Base-by-base conservation (phyloP, 1,139 yeast genomes). In the Kazachstania sp. region DNA sequence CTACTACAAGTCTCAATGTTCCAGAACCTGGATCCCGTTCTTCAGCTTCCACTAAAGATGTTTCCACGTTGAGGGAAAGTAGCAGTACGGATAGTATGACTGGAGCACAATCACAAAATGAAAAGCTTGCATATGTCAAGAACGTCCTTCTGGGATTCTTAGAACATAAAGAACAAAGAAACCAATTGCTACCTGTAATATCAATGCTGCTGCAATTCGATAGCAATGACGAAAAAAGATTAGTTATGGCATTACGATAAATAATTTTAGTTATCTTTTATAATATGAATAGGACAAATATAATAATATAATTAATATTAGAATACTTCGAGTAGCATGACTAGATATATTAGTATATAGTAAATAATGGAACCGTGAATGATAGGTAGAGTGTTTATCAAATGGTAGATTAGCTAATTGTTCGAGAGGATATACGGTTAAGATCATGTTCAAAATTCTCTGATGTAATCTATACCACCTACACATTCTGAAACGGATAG, bases 81-180 rank as follows among this genome's bases (percentile, higher is more conserved):
- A 30, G 35, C 19, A 29, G 36, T 20, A 15, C 28, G 3, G 39
- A 30, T n/a, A 29, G 23, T 15, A n/a, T 18, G 7, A 20, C 35
- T n/a, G 59, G 54, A 39, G 43, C 54, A 4, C 64, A 63, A 26
- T 62, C 66, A 12, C 43, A 54, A 26, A 61, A 57, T 43, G 67
- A 63, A 34, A 79, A 83, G 57, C 71, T 83, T 29, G 86, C 92
- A 18, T 92, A 92, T 63, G 74, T 88, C 46, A 86, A 85, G 63
- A 92, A 92, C 61, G 97, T 92, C 2, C 67, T 92, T 18, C 69
- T 92, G 8, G 97, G 97, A 1, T 92, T 84, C 63, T 68, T 92
- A 52, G 97, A 90, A 60, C 95, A 86, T 60, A 85, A 77, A 58
- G 97, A 90, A n/a, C 97, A 90, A 65, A 73, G 97, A 46, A 80